A percentile compares a stretch with the other conserved stretches of the same genome.
These are phyloP conservation scores for Blastocystis sp. DNA, from an alignment of 352 stramenopile species.

Conservation along the genomic window DNA sequence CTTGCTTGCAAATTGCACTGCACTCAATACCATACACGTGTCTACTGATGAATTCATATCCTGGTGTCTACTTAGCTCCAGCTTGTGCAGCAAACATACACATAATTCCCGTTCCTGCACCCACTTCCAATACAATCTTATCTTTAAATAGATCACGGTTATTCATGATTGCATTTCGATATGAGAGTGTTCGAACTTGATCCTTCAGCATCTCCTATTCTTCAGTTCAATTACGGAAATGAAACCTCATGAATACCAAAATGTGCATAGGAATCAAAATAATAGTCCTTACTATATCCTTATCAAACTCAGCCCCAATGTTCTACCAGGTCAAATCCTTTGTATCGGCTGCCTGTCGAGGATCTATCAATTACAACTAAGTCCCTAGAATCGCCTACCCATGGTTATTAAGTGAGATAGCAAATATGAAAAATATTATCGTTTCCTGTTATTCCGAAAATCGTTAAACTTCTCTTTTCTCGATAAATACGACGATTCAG, in stretches of 20 bases:
- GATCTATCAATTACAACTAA: background rate
- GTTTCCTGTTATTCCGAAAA: background rate
- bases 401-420: conserved; percentile 9
- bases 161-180: conserved; percentile 93
- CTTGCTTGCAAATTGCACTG: conserved; percentile 88
- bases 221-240: background rate
- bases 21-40: conserved; percentile 91
- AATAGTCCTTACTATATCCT: conserved; percentile 88
- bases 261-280: conserved; percentile 96
- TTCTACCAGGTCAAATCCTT: conserved; percentile 66
- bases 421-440: background rate
- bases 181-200: conserved; percentile 89
- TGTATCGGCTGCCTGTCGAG: conserved; percentile 7
- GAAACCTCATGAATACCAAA: conserved; percentile 91
- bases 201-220: conserved; percentile 87
- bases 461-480: background rate
- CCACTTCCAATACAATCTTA: conserved; percentile 93
- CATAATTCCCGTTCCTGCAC: conserved; percentile 91
- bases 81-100: conserved; percentile 92
- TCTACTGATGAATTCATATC: conserved; percentile 58
- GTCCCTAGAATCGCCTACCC: background rate
- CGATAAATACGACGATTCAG: background rate
- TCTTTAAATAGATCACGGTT: conserved; percentile 92
- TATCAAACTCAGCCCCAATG: background rate
- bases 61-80: conserved; percentile 74